Base-by-base conservation (phyloP, 176 grass and related monocot species). In the Oryza glumipatula region DNA sequence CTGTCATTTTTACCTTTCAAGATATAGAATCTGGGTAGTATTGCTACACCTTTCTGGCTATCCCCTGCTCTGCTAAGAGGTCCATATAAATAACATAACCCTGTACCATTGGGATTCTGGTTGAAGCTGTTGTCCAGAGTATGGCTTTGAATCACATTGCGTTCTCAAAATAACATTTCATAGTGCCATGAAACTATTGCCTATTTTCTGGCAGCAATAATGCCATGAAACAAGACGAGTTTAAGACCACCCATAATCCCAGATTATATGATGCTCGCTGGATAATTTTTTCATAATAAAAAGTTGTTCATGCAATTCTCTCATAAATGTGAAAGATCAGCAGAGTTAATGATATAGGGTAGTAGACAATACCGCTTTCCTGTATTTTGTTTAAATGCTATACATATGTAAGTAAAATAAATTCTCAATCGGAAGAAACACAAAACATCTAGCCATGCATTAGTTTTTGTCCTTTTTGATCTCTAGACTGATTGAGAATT, bases 21-120 rank as follows among this genome's bases (percentile, higher is more conserved):
- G 19, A 73, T 12, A 64, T 61, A 76, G 70, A 58, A 19, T 9
- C 19, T 58, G n/a, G 54, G 15, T 58, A 58, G 15, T 58, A 58
- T 5, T 61, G 8, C 16, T 68, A 43, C 26, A 58, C 8, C 38
- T 82, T 70, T 81, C 68, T 10, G 7, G 48, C 30, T 22, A 14
- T 43, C 22, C 39, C 48, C 36, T 48, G 28, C 28, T 82, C 36
- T 76, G 64, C 24, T 26, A 63, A 74, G 33, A 61, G 2, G 26
- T 44, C 78, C 2, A 46, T 47, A 58, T 69, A 64, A 74, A 43
- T 11, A 80, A 51, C 30, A 33, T 17, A 23, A 35, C 36, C 44
- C 16, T 81, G 71, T 68, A 23, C 74, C 3, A 16, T 74, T 76
- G 11, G 39, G 6, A 12, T 81, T 81, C 16, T 38, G 70, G 33